Conservation (phyloP, 208 protist species). For the Jaenimonas drosophilae region DNA sequence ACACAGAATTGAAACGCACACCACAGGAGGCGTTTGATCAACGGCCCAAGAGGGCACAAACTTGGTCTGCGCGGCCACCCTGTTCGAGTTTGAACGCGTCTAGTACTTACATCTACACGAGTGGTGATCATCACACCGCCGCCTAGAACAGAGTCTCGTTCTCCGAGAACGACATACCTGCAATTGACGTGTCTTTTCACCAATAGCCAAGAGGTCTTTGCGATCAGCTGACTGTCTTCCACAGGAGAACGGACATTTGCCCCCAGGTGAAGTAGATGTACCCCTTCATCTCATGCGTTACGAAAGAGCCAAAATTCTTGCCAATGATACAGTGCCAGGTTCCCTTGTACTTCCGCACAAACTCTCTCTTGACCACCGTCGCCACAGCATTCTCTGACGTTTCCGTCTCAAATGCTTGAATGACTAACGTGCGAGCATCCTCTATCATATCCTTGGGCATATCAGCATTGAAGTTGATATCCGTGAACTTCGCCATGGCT, state of each 20-base stretch:
- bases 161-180: too few relatives aligned
- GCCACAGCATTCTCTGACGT: constrained; percentile 72
- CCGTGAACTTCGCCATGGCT: constrained; percentile 67
- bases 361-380: constrained; percentile 79
- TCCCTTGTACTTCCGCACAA: constrained; percentile 83
- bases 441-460: constrained; percentile 88
- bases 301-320: constrained; percentile 99
- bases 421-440: constrained; percentile 53
- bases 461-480: constrained; percentile 84
- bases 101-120: too few relatives aligned
- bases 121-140: too few relatives aligned
- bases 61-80: too few relatives aligned
- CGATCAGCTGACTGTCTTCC: constrained; percentile 78
- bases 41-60: neutral
- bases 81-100: too few relatives aligned
- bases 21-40: neutral
- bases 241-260: constrained; percentile 98
- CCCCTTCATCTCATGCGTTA: constrained; percentile 99
- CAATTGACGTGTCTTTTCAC: too few relatives aligned
- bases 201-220: too few relatives aligned
- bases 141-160: too few relatives aligned
- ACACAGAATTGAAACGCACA: neutral
- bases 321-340: constrained; percentile 99
- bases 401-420: constrained; percentile 75
- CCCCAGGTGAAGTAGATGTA: constrained; percentile 99